Conservation (phyloP, 306 rosid genomes). For the Vigna mungo region DNA sequence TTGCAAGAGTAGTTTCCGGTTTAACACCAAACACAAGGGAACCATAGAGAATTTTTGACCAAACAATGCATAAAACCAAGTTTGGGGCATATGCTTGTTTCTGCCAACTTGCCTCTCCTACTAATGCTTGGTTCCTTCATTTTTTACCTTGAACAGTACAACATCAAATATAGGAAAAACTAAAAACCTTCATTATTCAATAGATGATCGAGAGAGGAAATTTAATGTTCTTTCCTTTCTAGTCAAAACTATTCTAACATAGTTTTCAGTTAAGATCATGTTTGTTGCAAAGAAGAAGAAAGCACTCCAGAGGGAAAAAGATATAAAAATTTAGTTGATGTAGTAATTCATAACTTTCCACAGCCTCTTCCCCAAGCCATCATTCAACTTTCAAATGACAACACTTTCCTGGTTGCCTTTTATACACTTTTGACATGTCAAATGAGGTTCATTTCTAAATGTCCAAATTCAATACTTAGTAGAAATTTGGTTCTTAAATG, state of each 20-base stretch:
- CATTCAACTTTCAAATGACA: too few relatives aligned
- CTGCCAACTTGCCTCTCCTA: slow-evolving; percentile 1
- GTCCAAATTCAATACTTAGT: too few relatives aligned
- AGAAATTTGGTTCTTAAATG: too few relatives aligned
- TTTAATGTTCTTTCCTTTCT: background rate
- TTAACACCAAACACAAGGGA: slow-evolving; percentile 10
- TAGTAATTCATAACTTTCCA: too few relatives aligned
- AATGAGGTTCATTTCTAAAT: too few relatives aligned
- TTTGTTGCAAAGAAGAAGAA: background rate
- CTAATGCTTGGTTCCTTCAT: background rate
- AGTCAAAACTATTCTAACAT: background rate
- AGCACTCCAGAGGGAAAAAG: too few relatives aligned
- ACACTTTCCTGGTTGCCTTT: too few relatives aligned
- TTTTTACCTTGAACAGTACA: background rate
- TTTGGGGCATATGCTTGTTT: background rate
- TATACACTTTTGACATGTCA: too few relatives aligned
- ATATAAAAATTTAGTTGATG: too few relatives aligned
- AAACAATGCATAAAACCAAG: background rate
- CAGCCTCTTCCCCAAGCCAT: too few relatives aligned
- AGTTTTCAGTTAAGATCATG: background rate
- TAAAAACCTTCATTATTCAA: slow-evolving; percentile 5
- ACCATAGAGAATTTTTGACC: background rate
- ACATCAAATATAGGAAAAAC: too few relatives aligned
- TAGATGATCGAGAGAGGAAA: background rate
- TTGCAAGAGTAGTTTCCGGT: slow-evolving; percentile 2